A percentile compares a stretch with the other conserved stretches of the same genome.
These are phyloP conservation scores for Melampsora americana DNA, from an alignment of 1,284 basidiomycete genomes.

Conservation along the genomic window DNA sequence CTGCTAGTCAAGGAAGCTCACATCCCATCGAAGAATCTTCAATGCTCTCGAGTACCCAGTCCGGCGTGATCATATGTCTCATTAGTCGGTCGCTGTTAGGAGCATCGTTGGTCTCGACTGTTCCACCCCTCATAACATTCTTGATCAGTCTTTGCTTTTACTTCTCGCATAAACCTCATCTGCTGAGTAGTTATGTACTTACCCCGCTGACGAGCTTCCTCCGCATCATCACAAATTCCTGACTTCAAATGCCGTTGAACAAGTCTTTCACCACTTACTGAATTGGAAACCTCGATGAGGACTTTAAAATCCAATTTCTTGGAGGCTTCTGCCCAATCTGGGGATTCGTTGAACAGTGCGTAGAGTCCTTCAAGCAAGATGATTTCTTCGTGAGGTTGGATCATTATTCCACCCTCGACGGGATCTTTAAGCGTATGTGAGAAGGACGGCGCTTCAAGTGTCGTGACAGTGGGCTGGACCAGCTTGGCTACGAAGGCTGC, in stretches of 20 bases:
- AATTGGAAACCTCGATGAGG: not conserved
- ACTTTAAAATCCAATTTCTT: conserved; percentile 2
- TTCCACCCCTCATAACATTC: too few relatives aligned
- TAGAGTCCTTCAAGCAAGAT: conserved; percentile 37
- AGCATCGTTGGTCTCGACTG: conserved; percentile 28
- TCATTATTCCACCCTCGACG: not conserved
- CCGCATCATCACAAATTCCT: conserved; percentile 1
- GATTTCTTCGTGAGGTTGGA: conserved; percentile 10
- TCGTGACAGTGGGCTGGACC: not conserved
- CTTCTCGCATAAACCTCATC: too few relatives aligned
- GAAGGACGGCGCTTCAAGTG: conserved; percentile 21
- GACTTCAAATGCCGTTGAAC: conserved; percentile 17
- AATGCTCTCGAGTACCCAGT: conserved; percentile 13
- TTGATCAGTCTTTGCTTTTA: too few relatives aligned
- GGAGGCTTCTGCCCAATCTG: conserved; percentile 9
- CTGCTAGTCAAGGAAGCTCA: not conserved
- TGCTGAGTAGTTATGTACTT: not conserved
- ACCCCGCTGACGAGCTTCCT: conserved; percentile 19
- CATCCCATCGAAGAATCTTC: conserved; percentile 5
- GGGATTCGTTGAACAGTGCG: not conserved
- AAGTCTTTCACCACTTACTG: not conserved
- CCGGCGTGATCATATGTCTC: conserved; percentile 3
- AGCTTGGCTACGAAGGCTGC: not conserved
- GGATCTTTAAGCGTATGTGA: conserved; percentile 37
- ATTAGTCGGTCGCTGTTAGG: conserved; percentile 32